Percentiles rank a stretch among this genome's conserved stretches.
Conservation (phyloP, 805 yeast genomes). For the Jamesozyma spencerorum region DNA sequence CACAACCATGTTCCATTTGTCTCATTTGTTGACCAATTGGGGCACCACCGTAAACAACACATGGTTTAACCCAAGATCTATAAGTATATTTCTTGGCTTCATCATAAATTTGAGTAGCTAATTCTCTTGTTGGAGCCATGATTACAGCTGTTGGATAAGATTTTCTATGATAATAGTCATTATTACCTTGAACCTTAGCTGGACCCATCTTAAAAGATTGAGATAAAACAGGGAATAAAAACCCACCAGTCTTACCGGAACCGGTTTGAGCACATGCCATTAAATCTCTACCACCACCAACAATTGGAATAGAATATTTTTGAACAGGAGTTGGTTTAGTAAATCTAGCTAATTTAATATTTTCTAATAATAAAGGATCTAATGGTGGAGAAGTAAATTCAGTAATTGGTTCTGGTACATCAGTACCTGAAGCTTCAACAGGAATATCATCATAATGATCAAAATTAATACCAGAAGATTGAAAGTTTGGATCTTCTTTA, state of each 20-base stretch:
- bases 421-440: constrained; percentile 92
- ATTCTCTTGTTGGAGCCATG: constrained; percentile 98
- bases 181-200: constrained; percentile 39
- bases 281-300: constrained; percentile 79
- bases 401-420: constrained; percentile 87
- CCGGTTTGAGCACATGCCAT: constrained; percentile 98
- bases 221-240: constrained; percentile 92
- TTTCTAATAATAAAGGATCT: constrained; percentile 75
- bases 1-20: constrained; percentile 89
- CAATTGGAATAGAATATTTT: constrained; percentile 87
- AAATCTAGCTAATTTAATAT: constrained; percentile 81
- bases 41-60: constrained; percentile 98
- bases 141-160: constrained; percentile 92
- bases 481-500: constrained; percentile 50
- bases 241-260: constrained; percentile 99
- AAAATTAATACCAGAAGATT: constrained; percentile 94
- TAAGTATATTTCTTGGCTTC: constrained; percentile 93
- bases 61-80: constrained; percentile 96
- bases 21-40: constrained; percentile 82
- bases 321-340: constrained; percentile 95
- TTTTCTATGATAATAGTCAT: constrained; percentile 43
- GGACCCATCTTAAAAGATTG: constrained; percentile 89
- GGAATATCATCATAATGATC: constrained; percentile 98
- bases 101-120: constrained; percentile 91
- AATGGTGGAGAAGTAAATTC: constrained; percentile 88